Evolutionary conservation across 192 early-diverging fungal genomes (phyloP), one percentile per base, ranked within the genome.

Genomic region (Mortierella antarctica): DNA sequence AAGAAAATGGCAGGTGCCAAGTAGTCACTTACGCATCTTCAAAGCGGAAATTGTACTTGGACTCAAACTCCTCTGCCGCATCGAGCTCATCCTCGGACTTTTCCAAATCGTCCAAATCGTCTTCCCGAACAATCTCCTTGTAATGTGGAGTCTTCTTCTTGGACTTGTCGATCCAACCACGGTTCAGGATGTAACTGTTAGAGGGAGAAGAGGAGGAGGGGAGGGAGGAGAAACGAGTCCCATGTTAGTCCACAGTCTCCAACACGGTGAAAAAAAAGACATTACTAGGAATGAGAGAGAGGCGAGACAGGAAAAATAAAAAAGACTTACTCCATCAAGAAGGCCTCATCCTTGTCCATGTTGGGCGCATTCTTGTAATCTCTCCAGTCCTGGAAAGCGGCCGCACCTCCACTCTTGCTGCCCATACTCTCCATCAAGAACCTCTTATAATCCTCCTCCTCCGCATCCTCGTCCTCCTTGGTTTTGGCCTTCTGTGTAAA

Each of bases 141-240:
- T 93, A 93, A 8, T 88, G 86, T 10, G 92, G 88, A 0, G 86
- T 65, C 49, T 82, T 85, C n/a, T 83, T 86, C 42, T 85, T 84
- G 10, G 87, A 86, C 69, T 95, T 95, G 55, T 96, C 95, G 14
- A 97, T 88, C 97, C 97, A 99, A 17, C 96, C 95, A 73, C 94
- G 93, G 74, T 96, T 99, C 70, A 99, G 68, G 45, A 99, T 89
- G 70, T 96, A 97, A 60, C 88, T 91, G 67, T 44, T 50, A 68
- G n/a, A 42, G 49, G n/a, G 39, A 18, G 23, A 18, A 64, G 51
- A 40, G 17, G 14, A 55, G 11, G 17, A 57, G 45, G 21, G 56
- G 23, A 55, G 21, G 56, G 23, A 55, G 13, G 49, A 53, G 49
- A 57, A 88, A 12, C 7, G 45, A 48, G 45, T 60, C 15, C 50